Conservation (phyloP, 192 early-diverging fungal genomes). For the Podila clonocystis region DNA sequence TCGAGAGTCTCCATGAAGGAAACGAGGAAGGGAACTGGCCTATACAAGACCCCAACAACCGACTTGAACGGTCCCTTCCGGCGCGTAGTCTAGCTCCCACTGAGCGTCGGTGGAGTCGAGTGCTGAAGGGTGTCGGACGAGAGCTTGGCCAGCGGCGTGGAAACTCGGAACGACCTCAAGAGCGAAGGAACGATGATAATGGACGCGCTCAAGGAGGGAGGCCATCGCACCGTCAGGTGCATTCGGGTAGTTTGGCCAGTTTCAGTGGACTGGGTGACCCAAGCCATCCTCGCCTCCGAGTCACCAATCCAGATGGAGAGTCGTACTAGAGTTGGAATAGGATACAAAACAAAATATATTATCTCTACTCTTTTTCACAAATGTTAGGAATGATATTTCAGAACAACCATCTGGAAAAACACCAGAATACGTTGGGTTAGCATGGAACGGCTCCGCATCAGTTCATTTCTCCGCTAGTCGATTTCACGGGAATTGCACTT, state of each 20-base stretch:
- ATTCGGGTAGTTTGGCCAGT: constrained; percentile 37
- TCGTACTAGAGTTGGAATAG: background rate
- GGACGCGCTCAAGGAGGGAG: background rate
- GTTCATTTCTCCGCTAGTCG: no score
- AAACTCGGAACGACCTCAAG: background rate
- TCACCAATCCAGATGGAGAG: constrained; percentile 34
- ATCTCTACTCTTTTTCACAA: background rate
- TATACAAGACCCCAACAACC: background rate
- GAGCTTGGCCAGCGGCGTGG: background rate
- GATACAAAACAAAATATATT: background rate
- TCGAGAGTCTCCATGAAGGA: background rate
- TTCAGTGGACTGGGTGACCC: constrained; percentile 27
- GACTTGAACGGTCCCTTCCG: background rate
- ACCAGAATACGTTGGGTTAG: background rate
- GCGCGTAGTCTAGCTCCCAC: constrained; percentile 7
- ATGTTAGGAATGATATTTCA: background rate
- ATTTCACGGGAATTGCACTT: background rate
- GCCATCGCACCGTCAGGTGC: constrained; percentile 20
- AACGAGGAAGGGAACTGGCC: background rate
- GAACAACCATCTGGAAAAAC: background rate
- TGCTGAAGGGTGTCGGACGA: constrained; percentile 15
- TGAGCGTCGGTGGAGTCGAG: constrained; percentile 20
- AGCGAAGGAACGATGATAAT: background rate
- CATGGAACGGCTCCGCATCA: background rate
- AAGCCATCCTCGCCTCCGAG: constrained; percentile 14